phyloP scores from a whole-genome alignment of 768 basidiomycete genomes.

The Russula earlei region DNA sequence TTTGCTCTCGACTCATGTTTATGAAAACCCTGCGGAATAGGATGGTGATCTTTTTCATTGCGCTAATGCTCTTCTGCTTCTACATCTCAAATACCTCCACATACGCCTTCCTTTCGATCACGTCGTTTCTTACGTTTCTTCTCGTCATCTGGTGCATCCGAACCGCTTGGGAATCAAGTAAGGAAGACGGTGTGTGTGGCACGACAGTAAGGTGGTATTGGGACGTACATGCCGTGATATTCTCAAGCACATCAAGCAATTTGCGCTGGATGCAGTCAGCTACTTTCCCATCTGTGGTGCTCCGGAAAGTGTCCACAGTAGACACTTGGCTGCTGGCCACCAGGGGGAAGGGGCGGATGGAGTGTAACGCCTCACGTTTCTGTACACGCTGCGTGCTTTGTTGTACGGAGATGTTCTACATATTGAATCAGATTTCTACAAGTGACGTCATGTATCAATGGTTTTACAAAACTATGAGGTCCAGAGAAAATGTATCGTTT shows the following conservation, averaged over 20 bases:
- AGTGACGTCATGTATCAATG: too few relatives aligned
- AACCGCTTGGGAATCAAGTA: not conserved
- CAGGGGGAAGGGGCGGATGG: too few relatives aligned
- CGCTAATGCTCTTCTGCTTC: slow-evolving; percentile 13
- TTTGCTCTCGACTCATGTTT: too few relatives aligned
- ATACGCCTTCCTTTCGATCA: not conserved
- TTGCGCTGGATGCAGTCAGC: not conserved
- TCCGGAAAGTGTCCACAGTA: not conserved
- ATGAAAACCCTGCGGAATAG: not conserved
- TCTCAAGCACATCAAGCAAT: not conserved
- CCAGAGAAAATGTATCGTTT: too few relatives aligned
- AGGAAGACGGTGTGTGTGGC: not conserved
- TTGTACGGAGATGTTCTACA: too few relatives aligned
- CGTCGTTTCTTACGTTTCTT: not conserved
- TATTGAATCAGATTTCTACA: too few relatives aligned
- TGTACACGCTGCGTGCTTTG: too few relatives aligned
- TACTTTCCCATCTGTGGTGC: not conserved
- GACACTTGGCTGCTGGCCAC: not conserved
- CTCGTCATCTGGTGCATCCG: slow-evolving; percentile 3
- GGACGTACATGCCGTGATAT: not conserved
- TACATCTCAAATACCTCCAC: slow-evolving; percentile 1
- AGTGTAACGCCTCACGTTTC: not conserved
- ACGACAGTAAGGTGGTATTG: not conserved
- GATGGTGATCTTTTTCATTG: slow-evolving; percentile 13
- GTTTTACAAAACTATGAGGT: too few relatives aligned